These are phyloP conservation scores for Phialemonium atrogriseum DNA, from an alignment of 2,329 filamentous ascomycete genomes.

Conservation along the genomic window DNA sequence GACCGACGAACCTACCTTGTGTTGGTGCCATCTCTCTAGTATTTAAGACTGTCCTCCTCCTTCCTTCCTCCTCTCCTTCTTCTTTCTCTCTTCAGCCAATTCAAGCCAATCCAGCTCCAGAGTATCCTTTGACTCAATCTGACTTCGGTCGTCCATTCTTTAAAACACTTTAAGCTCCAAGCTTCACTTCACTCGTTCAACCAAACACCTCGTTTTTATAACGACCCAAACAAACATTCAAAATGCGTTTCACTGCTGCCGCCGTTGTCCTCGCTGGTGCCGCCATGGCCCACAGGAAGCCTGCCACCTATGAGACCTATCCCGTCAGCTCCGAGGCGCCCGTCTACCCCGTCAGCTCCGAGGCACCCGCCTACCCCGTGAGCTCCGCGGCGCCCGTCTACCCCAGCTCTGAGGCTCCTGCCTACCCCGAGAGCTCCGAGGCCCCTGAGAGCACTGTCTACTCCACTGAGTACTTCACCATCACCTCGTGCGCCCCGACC, in stretches of 20 bases:
- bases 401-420: too few species aligned
- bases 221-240: constrained; percentile 28
- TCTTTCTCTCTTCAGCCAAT: constrained; percentile 23
- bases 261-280: constrained; percentile 41
- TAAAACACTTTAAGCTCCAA: constrained; percentile 18
- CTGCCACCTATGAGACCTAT: too few species aligned
- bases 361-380: too few species aligned
- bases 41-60: constrained; percentile 23
- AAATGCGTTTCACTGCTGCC: constrained; percentile 54
- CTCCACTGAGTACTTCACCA: constrained; percentile 49
- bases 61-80: constrained; percentile 9
- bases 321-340: too few species aligned
- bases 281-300: constrained; percentile 21
- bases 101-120: constrained; percentile 20
- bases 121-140: constrained; percentile 19
- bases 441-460: constrained; percentile 37
- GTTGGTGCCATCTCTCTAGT: constrained; percentile 6
- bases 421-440: too few species aligned
- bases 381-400: too few species aligned
- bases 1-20: not conserved
- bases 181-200: constrained; percentile 15
- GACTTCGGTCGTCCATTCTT: constrained; percentile 35
- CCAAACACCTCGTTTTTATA: constrained; percentile 10
- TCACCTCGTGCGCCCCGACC: constrained; percentile 49
- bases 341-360: too few species aligned